Base-by-base conservation (phyloP, 306 rosid genomes). In the Begonia fuchsioides region DNA sequence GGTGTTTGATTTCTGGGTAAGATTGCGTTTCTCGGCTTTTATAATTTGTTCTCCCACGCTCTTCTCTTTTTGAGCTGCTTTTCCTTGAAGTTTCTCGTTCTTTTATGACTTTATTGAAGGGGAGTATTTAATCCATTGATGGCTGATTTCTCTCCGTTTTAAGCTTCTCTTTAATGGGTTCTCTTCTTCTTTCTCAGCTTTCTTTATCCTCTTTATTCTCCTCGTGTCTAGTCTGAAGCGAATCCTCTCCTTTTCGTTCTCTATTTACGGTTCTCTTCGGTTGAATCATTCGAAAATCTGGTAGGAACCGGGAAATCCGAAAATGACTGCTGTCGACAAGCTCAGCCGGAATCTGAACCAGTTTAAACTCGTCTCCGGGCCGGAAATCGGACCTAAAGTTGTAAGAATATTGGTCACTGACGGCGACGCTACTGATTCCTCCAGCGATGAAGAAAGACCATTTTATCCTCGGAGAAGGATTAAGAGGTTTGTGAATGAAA, bases 341-440 rank as follows among this genome's bases (percentile, higher is more conserved):
- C 59, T 62, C 68, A 68, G 84, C 13, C 80, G 73, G 54, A 82
- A 64, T 65, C 56, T 67, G 17, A 64, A 50, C 58, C 78, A 40
- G 35, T 71, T 86, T 3, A 77, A 57, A 41, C 76, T 71, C 10
- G 12, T 72, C 15, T 39, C 63, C 39, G 2, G 3, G 39, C 16
- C 60, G 3, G 62, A 57, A 11, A 59, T 58, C 9, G 16, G 47
- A 51, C 78, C 85, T 0, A 65, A 62, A 63, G 45, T 79, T 9
- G 76, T 90, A 0, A 64, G 92, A 50, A 69, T 90, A 40, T 67
- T 67, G 0, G 81, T 85, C 38, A 77, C 77, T 0, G 98, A 90
- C 69, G 72, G 62, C 10, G 66, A 79, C 11, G 95, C 93, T 10
- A 90, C 98, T 3, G 98, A 90, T 63, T 85, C 87, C 13, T 85